Evolutionary conservation across 352 stramenopile species (phyloP).

Genomic region (Pythium coloratum): DNA sequence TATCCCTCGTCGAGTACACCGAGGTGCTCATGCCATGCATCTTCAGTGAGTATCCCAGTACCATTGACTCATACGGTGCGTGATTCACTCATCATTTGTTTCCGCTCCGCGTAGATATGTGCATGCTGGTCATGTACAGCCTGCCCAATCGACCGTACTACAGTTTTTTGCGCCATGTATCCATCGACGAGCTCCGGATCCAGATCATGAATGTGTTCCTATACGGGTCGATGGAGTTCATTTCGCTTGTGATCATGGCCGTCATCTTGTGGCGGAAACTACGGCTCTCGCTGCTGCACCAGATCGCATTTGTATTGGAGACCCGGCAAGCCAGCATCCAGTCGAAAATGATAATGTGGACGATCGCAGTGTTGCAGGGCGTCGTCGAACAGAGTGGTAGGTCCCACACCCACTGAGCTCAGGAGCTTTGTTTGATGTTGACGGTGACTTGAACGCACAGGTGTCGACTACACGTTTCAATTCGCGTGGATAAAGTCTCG

Average conservation of each 20-base stretch:
- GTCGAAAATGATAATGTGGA: not conserved
- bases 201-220: not conserved
- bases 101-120: not conserved
- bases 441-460: no score
- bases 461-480: not conserved
- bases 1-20: conserved; percentile 34
- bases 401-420: not conserved
- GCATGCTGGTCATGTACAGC: not conserved
- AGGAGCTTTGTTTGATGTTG: no score
- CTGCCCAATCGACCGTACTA: no score
- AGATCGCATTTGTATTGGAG: not conserved
- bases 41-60: conserved; percentile 14
- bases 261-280: not conserved
- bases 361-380: not conserved
- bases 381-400: not conserved
- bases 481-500: not conserved
- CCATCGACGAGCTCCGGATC: no score
- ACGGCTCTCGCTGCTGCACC: not conserved
- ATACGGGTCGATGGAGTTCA: conserved; percentile 17
- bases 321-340: not conserved
- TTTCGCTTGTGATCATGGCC: conserved; percentile 3
- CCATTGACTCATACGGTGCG: no score
- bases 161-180: conserved; percentile 8
- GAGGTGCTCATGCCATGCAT: conserved; percentile 34
- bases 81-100: not conserved